These are phyloP conservation scores for Platanus orientalis DNA, from an alignment of 164 flowering plant species.

Conservation along the genomic window DNA sequence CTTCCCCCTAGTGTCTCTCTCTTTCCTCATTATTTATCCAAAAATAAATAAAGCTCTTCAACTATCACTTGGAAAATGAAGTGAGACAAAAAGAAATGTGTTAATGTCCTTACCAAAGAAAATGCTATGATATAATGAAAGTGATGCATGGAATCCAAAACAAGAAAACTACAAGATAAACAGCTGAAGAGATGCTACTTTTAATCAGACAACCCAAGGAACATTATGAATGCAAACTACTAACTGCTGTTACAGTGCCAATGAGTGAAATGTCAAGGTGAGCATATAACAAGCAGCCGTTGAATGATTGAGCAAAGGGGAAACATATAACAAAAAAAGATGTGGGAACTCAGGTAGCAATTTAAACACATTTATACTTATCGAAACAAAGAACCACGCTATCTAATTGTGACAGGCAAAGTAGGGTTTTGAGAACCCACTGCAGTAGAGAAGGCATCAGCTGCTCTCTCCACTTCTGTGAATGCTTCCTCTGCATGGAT, in stretches of 20 bases:
- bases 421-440: conserved; percentile 38
- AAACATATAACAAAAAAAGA: background rate
- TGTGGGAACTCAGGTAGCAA: background rate
- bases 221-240: background rate
- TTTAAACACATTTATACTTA: background rate
- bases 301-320: background rate
- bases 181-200: background rate
- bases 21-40: no score
- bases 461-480: conserved; percentile 73
- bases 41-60: no score
- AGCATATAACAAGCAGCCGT: no score
- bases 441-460: conserved; percentile 61
- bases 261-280: no score
- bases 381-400: background rate
- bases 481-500: conserved; percentile 66
- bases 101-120: background rate
- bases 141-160: background rate
- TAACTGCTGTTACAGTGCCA: background rate
- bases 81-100: background rate
- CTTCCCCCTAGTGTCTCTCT: no score
- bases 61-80: no score
- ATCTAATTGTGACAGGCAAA: background rate
- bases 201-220: background rate
- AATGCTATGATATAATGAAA: background rate
- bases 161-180: background rate